These are phyloP conservation scores for Microdochium nivale DNA, from an alignment of 2,329 filamentous ascomycete species.

Conservation along the genomic window DNA sequence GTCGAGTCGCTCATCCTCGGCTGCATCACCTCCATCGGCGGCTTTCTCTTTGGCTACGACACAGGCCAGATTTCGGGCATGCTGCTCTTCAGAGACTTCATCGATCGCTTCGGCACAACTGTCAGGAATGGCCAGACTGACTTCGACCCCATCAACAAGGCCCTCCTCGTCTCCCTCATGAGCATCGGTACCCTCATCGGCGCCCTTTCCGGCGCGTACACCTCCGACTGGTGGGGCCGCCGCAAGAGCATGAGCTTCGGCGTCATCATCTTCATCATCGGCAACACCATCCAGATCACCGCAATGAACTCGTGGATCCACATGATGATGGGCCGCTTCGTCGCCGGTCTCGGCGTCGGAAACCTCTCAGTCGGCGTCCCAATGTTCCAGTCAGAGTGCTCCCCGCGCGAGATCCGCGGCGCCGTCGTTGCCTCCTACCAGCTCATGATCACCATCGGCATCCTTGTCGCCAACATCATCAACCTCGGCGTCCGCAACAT, in stretches of 20 bases:
- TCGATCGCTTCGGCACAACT: constrained; percentile 41
- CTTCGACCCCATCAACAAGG: constrained; percentile 33
- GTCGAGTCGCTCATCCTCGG: constrained; percentile 34
- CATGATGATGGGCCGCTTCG: constrained; percentile 55
- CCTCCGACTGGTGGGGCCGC: constrained; percentile 49
- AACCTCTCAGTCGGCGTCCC: constrained; percentile 57
- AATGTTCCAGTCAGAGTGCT: constrained; percentile 58
- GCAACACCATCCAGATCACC: constrained; percentile 59
- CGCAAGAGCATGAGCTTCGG: constrained; percentile 44
- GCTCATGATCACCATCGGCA: constrained; percentile 65
- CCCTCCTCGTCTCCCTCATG: constrained; percentile 47
- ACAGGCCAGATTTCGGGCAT: constrained; percentile 50
- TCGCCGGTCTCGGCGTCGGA: constrained; percentile 60
- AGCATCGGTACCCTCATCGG: constrained; percentile 48
- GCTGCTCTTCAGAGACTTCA: constrained; percentile 43
- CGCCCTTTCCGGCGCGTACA: constrained; percentile 42
- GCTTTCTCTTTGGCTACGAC: constrained; percentile 56
- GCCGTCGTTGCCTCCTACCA: constrained; percentile 63
- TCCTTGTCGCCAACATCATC: constrained; percentile 47
- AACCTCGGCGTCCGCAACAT: constrained; percentile 42
- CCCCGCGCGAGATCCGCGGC: constrained; percentile 54
- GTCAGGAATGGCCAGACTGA: constrained; percentile 23
- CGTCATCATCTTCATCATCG: constrained; percentile 50
- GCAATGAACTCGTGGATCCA: constrained; percentile 53
- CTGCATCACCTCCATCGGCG: constrained; percentile 46